Base-by-base conservation (phyloP, 2,329 filamentous ascomycete species). In the Zasmidium cellare region DNA sequence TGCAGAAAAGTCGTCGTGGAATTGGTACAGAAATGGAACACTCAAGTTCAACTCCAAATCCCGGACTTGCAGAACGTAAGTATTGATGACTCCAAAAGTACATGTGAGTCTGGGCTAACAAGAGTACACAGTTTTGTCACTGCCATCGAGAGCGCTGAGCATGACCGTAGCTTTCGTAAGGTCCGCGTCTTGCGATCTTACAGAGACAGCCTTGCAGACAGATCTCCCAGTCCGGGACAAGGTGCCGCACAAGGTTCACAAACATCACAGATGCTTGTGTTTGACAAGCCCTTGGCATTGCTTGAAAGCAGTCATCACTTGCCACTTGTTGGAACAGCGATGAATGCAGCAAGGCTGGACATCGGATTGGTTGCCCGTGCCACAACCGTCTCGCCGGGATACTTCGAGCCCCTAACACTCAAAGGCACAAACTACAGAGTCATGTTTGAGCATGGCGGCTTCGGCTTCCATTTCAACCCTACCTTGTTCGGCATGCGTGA, bases 381-480 rank as follows among this genome's bases (percentile, higher is more conserved):
- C 11, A 28, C 46, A 5, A 49, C 46, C 5, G 7, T 18, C 22
- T 23, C 46, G 11, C 46, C 46, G 12, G 46, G 46, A 11, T 49
- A 49, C 22, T 49, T 49, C 16, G 46, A 49, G 22, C 46, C 46
- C 7, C 22, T 28, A 6, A 49, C 46, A 14, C 22, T 49, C 7
- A 49, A 49, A n/a, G 22, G 25, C 14, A 18, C 20, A 7, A 18
- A 49, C 9, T 23, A 25, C 22, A 16, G 46, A 5, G 20, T 25
- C 3, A 25, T 25, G 19, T 25, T 23, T 18, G 25, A 23, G 22
- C 46, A 49, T 25, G 19, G 22, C 16, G 46, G 46, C 23, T 49
- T 49, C 16, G 46, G 46, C 19, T 49, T 23, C 23, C 25, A 49
- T n/a, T 23, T 49, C 46, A 49, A 49, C 23, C 46, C 46, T n/a